Evolutionary conservation across 2,329 filamentous ascomycete genomes (phyloP), one percentile per base, ranked within the genome.

Genomic region (Neonectria punicea): DNA sequence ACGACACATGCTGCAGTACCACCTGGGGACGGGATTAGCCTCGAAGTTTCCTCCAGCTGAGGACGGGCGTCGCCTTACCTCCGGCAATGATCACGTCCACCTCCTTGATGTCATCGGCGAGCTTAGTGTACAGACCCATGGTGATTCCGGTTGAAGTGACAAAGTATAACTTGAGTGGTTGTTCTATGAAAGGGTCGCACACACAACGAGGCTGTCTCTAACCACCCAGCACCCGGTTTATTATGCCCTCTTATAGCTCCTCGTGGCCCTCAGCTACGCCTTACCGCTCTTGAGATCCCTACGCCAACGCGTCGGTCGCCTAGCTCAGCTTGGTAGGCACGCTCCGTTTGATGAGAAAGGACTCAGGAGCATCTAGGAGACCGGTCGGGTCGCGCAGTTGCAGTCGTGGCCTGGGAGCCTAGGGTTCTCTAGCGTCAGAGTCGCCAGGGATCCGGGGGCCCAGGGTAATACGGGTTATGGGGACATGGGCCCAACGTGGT

Each of bases 1-100:
- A 78, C 58, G 14, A 79, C 69, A 20, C 76, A 77, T 54, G 71
- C 76, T 8, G 75, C 69, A 2, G 76, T 77, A 14, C 77, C 77
- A 5, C 77, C 76, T 78, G 43, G 4, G 18, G 18, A n/a, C 56
- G 20, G 30, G 20, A 25, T 14, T 53, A 53, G 39, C 14, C 8
- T 3, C 16, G 3, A 7, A 2, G 39, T 20, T n/a, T 20, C 13
- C 20, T 49, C 28, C 16, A 20, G 9, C 16, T 50, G 11, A 6
- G 20, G 11, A 13, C 20, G 11, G 43, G 14, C 41, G 18, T 1
- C 6, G n/a, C 28, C 53, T 47, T 62, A 67, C 69, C 69, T 61
- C 72, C 70, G 4, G 63, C 70, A 44, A 73, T 65, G 18, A 74
- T 70, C 7, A 73, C 53, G 46, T 74, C 70, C 28, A 74, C 70